Base-by-base conservation (phyloP, 2,329 filamentous ascomycete species). In the Diplocarpon mali region DNA sequence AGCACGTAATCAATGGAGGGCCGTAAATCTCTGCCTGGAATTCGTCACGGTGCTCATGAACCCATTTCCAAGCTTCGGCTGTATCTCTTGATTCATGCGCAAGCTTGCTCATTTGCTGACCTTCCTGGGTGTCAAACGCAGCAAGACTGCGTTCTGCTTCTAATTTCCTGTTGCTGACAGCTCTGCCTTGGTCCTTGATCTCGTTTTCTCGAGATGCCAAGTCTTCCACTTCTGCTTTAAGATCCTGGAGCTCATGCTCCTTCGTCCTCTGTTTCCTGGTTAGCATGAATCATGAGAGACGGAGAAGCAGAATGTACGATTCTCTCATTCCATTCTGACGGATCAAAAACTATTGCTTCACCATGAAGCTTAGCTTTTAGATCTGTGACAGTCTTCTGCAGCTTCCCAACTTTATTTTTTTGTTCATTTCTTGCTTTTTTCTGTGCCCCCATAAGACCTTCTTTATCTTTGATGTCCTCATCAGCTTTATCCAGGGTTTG, bases 21-120 rank as follows among this genome's bases (percentile, higher is more conserved):
- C 78, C 80, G 56, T 73, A 79, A n/a, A 85, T 73, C 31, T 73
- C 66, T 29, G 74, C 70, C 51, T 76, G 70, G 50, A 85, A 81
- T 35, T 66, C 60, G 38, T 72, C 60, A 47, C 72, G 73, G 60
- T 98, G 78, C 2, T 77, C 63, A 58, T 85, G 74, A 41, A 96
- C 72, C 89, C 90, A 98, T 35, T 80, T 71, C 79, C 86, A 95
- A 2, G 80, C 87, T 52, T 61, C 68, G 10, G 74, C 73, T 2
- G 83, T 77, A 45, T 95, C 84, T 0, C 60, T 60, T 10, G 80
- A 83, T 0, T 73, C 13, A 5, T 60, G 69, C 42, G 69, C 69
- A 44, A 98, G 71, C 52, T 82, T 77, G 39, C 66, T 76, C 44
- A 83, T 68, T 53, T 86, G 81, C 57, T 85, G 83, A 5, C 88